These are phyloP conservation scores for Persicaria tinctoria DNA, from an alignment of 148 eudicot genomes.

Conservation along the genomic window DNA sequence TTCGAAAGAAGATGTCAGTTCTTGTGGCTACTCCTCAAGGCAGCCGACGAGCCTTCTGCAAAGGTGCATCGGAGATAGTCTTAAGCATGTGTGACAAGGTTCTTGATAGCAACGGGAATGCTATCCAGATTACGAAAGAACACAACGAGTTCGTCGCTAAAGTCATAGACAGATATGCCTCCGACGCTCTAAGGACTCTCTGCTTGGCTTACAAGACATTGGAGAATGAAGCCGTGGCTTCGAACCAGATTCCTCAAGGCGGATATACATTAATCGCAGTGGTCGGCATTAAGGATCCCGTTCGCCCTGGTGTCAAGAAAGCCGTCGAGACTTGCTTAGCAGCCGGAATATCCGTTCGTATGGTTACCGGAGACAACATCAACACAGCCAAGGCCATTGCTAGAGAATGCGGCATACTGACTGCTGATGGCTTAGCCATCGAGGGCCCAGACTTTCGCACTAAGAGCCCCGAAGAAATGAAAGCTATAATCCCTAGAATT, in stretches of 20 bases:
- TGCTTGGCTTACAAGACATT: conserved; percentile 74
- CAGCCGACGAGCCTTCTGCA: conserved; percentile 64
- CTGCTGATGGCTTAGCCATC: conserved; percentile 67
- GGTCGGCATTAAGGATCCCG: conserved; percentile 93
- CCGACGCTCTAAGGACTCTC: conserved; percentile 80
- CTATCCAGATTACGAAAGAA: conserved; percentile 45
- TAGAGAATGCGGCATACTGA: conserved; percentile 86
- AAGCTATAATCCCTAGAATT: conserved; percentile 48
- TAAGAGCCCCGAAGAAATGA: conserved; percentile 46
- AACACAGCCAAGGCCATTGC: conserved; percentile 96
- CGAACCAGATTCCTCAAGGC: conserved; percentile 38
- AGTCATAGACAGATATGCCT: conserved; percentile 61
- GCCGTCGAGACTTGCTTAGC: conserved; percentile 84
- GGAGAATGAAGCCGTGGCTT: conserved; percentile 26
- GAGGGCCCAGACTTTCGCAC: conserved; percentile 76
- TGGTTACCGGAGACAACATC: conserved; percentile 98
- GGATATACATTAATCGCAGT: conserved; percentile 76
- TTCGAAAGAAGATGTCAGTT: conserved; percentile 81
- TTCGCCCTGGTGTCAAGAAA: conserved; percentile 75
- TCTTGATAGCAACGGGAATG: conserved; percentile 44
- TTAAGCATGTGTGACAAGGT: conserved; percentile 54
- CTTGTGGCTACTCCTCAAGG: conserved; percentile 69
- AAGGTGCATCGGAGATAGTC: conserved; percentile 94
- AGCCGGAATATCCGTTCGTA: conserved; percentile 88
- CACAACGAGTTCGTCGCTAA: conserved; percentile 27